Percentiles rank a stretch among this genome's conserved stretches.
These are phyloP conservation scores for Madurella mycetomatis DNA, from an alignment of 2,329 filamentous ascomycete species.

Conservation along the genomic window DNA sequence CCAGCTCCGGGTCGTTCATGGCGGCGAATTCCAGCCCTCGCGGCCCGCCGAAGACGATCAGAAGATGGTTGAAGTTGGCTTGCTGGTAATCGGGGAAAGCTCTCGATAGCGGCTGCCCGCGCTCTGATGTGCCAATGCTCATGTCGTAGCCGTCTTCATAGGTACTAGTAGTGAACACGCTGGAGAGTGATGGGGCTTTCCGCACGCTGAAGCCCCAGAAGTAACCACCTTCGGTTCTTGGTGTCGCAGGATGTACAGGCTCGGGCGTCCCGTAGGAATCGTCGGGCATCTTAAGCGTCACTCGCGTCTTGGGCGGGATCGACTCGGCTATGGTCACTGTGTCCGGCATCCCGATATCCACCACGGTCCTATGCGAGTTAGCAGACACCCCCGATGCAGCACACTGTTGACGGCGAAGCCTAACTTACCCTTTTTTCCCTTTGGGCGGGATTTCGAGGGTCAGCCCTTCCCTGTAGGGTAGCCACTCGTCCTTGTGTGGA, in stretches of 20 bases:
- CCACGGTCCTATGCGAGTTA: slow-evolving; percentile 44
- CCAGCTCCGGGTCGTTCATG: slow-evolving; percentile 52
- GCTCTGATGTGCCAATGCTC: slow-evolving; percentile 78
- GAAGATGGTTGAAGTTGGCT: slow-evolving; percentile 61
- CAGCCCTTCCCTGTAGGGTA: slow-evolving; percentile 74
- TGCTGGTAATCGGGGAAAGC: slow-evolving; percentile 42
- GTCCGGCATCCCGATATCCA: slow-evolving; percentile 54
- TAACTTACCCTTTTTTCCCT: slow-evolving; percentile 36
- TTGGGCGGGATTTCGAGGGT: slow-evolving; percentile 47
- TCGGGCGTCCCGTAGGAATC: slow-evolving; percentile 45
- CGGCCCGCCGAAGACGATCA: slow-evolving; percentile 78
- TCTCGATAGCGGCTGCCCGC: slow-evolving; percentile 52
- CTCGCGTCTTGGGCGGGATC: slow-evolving; percentile 66
- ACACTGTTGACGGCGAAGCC: background rate
- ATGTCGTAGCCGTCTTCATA: slow-evolving; percentile 77
- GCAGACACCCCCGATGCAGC: slow-evolving; percentile 20
- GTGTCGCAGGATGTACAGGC: slow-evolving; percentile 62
- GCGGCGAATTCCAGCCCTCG: slow-evolving; percentile 74
- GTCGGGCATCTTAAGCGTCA: slow-evolving; percentile 64
- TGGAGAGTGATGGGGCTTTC: slow-evolving; percentile 60
- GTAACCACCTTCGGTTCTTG: slow-evolving; percentile 71
- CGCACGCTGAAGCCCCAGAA: slow-evolving; percentile 82
- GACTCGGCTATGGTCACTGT: slow-evolving; percentile 52
- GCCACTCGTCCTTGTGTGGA: slow-evolving; percentile 69
- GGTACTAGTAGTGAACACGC: slow-evolving; percentile 71